These are phyloP conservation scores for Pezicula neosporulosa DNA, from an alignment of 2,329 filamentous ascomycete species.

Conservation along the genomic window DNA sequence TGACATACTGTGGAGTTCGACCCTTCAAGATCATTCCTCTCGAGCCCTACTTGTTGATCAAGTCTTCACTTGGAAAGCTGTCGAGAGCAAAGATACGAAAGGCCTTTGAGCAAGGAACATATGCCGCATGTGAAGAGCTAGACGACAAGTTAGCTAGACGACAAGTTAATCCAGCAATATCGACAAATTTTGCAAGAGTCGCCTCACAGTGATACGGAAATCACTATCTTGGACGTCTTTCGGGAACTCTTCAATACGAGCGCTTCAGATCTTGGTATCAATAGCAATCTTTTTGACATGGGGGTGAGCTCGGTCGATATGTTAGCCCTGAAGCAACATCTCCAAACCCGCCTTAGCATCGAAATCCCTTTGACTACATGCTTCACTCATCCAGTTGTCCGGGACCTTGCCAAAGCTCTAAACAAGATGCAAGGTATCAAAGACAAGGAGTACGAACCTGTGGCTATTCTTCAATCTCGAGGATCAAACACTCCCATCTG, in stretches of 20 bases:
- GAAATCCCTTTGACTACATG: constrained; percentile 34
- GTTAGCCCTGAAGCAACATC: constrained; percentile 9
- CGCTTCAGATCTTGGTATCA: constrained; percentile 11
- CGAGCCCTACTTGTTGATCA: constrained; percentile 21
- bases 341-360: constrained; percentile 18
- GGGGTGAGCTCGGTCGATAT: constrained; percentile 25
- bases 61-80: constrained; percentile 38
- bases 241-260: constrained; percentile 11
- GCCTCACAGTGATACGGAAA: constrained; percentile 18
- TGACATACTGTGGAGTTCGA: constrained; percentile 16
- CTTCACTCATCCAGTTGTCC: constrained; percentile 30
- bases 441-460: constrained; percentile 27
- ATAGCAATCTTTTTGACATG: constrained; percentile 26
- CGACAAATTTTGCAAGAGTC: constrained; percentile 12
- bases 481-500: constrained; percentile 35
- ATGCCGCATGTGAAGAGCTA: constrained; percentile 13
- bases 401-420: constrained; percentile 25
- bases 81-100: constrained; percentile 32
- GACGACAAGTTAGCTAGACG: constrained; percentile 7
- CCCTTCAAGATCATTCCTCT: constrained; percentile 28
- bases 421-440: constrained; percentile 18
- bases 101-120: constrained; percentile 26
- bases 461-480: constrained; percentile 29
- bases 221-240: constrained; percentile 16
- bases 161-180: constrained; percentile 11